Evolutionary conservation across 2,329 filamentous ascomycete genomes (phyloP), one percentile per base, ranked within the genome.

Genomic region (Diaporthe sp.): DNA sequence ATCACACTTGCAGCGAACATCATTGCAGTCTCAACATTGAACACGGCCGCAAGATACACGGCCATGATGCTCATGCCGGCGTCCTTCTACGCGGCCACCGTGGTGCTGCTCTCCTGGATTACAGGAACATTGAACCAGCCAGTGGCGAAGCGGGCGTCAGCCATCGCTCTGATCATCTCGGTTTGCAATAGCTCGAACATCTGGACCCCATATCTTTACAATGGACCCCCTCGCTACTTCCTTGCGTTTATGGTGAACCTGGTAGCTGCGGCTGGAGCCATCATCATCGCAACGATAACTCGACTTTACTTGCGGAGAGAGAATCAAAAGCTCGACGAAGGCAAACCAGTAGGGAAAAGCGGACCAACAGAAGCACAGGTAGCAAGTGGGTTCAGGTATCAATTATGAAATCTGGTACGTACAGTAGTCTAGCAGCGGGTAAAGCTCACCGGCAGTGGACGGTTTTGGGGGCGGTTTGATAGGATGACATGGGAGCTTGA

Each of bases 121-220:
- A 61, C 58, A 8, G 58, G 58, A 8, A 30, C 58, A 2, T 13
- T 61, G 37, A 61, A 22, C 25, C 58, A 61, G 37, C 58, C 58
- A 17, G 58, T 61, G 17, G 58, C 58, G 17, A 61, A 61, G 22
- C 58, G 58, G n/a, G 58, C 58, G 6, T 44, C 58, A 13, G 58
- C 58, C 8, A 61, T 61, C 25, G 58, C 58, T 2, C 37, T 61
- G 12, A 61, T 61, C 25, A 27, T 61, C 25, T 61, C 58, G 37
- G 37, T 44, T 22, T 61, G 58, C 37, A 61, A 61, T 7, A 44
- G 37, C 8, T 27, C 58, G n/a, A 61, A 61, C 8, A 61, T 61
- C 15, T 61, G 58, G 58, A 61, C 58, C 44, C 58, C 58, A 22
- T 61, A 61, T 44, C 58, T 61, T 44, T 61, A 61, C 58, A 61